Base-by-base conservation (phyloP, 2,329 filamentous ascomycete genomes). In the Colletotrichum australisinense region DNA sequence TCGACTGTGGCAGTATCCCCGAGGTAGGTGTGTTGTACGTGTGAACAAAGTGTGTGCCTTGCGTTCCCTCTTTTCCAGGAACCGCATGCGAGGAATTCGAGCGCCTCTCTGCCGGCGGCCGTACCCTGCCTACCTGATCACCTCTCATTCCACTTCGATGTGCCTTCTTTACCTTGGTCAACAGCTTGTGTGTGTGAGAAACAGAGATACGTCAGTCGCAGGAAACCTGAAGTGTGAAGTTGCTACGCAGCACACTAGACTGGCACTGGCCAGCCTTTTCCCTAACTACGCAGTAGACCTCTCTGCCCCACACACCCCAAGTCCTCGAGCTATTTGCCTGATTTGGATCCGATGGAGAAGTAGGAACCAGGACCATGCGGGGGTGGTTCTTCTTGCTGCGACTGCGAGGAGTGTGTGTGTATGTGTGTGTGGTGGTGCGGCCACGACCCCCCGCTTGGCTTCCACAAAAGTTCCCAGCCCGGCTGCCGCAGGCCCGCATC, bases 381-480 rank as follows among this genome's bases (percentile, higher is more conserved):
- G 60, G 53, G 52, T 24, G 22, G 52, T 55, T 55, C 22, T 55
- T 55, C 42, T 62, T 60, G 53, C 69, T 72, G 11, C 66, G 42
- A 72, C 69, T 72, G 32, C 66, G 42, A 68, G 53, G 42, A 16
- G 14, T 16, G 69, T 53, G 69, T 60, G 30, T 30, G 30, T 30
- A n/a, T n/a, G 30, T 30, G 30, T 30, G 32, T 53, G 69, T 60
- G 42, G 42, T 49, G 42, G 42, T 49, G 42, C 42, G 42, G 42
- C 42, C 59, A 59, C 58, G 52, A 68, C 67, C 70, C 70, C 62
- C 60, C 66, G 70, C 70, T 70, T 73, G 67, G 55, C 66, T 73
- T 70, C 70, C 70, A 70, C 70, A 73, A 73, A 73, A 73, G 70
- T 73, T 73, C 70, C 70, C 70, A 73, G 59, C 59, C 30, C 69